Evolutionary conservation across 169 alveolate genomes (phyloP).

Genomic region (Cryptosporidium meleagridis): DNA sequence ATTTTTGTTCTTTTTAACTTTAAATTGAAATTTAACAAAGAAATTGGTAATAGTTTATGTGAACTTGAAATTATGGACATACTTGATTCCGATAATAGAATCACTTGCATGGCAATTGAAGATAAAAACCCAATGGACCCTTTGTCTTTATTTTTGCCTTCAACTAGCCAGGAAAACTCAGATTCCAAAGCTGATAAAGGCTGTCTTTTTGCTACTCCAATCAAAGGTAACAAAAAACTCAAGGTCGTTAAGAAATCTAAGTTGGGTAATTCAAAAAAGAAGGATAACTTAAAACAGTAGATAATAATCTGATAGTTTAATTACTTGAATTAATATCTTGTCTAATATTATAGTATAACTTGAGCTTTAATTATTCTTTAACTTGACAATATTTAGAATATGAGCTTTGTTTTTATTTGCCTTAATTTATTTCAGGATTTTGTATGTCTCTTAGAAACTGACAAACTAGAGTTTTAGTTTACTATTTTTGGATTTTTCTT

Average conservation of each 20-base stretch:
- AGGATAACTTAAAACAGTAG: not conserved
- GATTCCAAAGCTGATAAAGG: not conserved
- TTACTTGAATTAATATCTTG: not conserved
- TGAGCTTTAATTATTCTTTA: no score
- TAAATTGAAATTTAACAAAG: not conserved
- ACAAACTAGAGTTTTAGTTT: not conserved
- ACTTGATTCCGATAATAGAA: conserved; percentile 19
- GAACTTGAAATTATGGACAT: not conserved
- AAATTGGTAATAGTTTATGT: not conserved
- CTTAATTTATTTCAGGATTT: no score
- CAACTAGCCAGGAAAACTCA: not conserved
- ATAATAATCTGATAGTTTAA: not conserved
- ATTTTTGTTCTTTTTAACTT: conserved; percentile 28
- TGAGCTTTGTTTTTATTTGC: no score
- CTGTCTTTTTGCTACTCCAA: not conserved
- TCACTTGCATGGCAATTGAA: conserved; percentile 25
- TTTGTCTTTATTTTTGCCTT: not conserved
- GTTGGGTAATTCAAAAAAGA: not conserved
- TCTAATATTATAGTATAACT: not conserved
- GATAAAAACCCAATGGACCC: not conserved
- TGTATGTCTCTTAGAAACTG: no score
- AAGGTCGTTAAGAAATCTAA: not conserved
- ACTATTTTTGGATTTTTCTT: not conserved
- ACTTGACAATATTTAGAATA: no score
- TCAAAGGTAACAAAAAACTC: not conserved